Conservation (phyloP, 495 filamentous ascomycete genomes). For the Echria macrotheca region DNA sequence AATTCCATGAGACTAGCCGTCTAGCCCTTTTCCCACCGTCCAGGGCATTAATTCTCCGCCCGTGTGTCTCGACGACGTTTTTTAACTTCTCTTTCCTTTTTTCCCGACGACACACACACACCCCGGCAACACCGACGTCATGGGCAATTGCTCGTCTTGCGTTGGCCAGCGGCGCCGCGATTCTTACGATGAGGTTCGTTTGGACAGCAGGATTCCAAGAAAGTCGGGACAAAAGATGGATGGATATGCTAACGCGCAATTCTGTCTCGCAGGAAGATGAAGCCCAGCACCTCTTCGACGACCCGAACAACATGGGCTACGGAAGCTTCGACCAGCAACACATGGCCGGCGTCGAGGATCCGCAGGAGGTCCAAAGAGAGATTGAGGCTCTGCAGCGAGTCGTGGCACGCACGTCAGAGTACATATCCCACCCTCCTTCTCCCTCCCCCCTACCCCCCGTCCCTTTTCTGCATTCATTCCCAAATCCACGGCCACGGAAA, state of each 20-base stretch:
- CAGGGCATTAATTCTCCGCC: no score
- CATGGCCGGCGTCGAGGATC: slow-evolving; percentile 46
- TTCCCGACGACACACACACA: slow-evolving; percentile 2
- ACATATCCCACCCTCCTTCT: slow-evolving; percentile 19
- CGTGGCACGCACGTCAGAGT: slow-evolving; percentile 53
- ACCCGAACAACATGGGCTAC: slow-evolving; percentile 47
- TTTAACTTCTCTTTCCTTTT: neutral
- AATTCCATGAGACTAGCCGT: no score
- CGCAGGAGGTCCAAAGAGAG: slow-evolving; percentile 52
- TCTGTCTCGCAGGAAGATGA: slow-evolving; percentile 41
- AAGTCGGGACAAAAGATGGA: no score
- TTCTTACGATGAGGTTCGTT: slow-evolving; percentile 39
- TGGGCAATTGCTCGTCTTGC: slow-evolving; percentile 45
- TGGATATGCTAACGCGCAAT: slow-evolving; percentile 8
- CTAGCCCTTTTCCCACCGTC: no score
- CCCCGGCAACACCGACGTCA: slow-evolving; percentile 15
- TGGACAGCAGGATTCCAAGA: no score
- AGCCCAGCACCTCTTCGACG: slow-evolving; percentile 49
- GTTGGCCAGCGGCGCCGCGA: slow-evolving; percentile 37
- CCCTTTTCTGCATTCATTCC: no score
- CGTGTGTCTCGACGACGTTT: no score
- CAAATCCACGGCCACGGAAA: slow-evolving; percentile 8
- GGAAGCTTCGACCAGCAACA: slow-evolving; percentile 50
- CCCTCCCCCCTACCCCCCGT: slow-evolving; percentile 1
- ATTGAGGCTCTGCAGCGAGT: slow-evolving; percentile 52